Evolutionary conservation across 805 yeast genomes (phyloP), one percentile per base, ranked within the genome.

Genomic region (Dipodascus geniculatus): DNA sequence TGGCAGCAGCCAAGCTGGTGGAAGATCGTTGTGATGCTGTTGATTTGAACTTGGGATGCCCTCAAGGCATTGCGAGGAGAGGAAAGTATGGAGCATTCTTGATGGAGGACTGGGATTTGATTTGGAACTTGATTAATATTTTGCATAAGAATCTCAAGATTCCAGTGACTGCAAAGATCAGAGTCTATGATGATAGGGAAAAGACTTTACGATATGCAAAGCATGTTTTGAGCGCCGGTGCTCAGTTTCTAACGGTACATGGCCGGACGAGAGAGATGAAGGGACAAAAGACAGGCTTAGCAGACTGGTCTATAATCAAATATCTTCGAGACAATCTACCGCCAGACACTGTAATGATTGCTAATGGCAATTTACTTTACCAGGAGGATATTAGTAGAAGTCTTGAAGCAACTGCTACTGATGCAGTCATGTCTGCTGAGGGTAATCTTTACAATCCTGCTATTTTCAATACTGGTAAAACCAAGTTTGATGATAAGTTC

Each of bases 231-330:
- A 76, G 75, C 56, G 96, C 98, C 0, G 99, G 99, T 9, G 99
- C 99, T 0, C 96, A 90, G 69, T 87, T 91, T 67, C 72, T 93
- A 42, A 89, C 97, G 1, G 85, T 93, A 6, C 99, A 93, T 68
- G 98, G 98, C 1, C 78, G 99, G 61, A 84, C 97, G 0, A 77
- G 99, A 58, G 99, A 91, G 55, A 91, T 89, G 95, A 93, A 93
- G 68, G 99, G 99, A 3, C 98, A 91, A 67, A 78, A 80, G 55
- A 91, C 99, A 0, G 99, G 99, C 0, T 71, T 93, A 51, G 98
- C 99, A 1, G 90, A 93, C 69, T 91, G 99, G 98, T 76, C 80
- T 28, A 75, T 83, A 23, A 76, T 93, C 55, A 78, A 74, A 59
- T 87, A 80, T 64, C 65, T 93, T 44, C 74, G 93, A 54, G 95